Evolutionary conservation across 805 yeast genomes (phyloP), one percentile per base, ranked within the genome.

Genomic region (Pichia scutulata): DNA sequence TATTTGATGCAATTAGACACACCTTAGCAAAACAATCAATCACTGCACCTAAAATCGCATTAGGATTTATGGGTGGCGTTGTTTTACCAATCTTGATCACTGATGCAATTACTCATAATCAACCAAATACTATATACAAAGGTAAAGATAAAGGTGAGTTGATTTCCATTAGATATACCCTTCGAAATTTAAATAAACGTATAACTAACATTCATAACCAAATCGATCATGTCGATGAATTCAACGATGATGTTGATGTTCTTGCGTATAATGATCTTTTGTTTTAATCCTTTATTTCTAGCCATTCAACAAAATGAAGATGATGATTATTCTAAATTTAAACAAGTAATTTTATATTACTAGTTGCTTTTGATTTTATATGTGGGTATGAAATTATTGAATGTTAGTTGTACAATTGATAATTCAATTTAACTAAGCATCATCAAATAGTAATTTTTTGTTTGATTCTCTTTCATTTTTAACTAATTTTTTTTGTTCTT

Each of bases 41-140:
- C 5, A 28, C 50, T 18, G 49, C 54, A 7, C 57, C 54, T 16
- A 54, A 54, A n/a, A 49, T 55, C 21, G 55, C 55, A 6, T 40
- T 50, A 16, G 57, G 55, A 22, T 52, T 55, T 18, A 39, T 55
- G 46, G 57, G 57, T 33, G 57, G 57, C n/a, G 54, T 55, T 14
- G 52, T 52, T 6, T 44, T 52, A 26, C 57, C 57, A 19, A 46
- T 55, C 13, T 30, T 55, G 41, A 18, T 55, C 7, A 54, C 55
- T 8, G 49, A 50, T 41, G 52, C 52, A 43, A 26, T 52, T 39
- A 42, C 52, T 5, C 44, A 21, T 2, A 43, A 26, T 13, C 44
- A 25, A 22, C 57, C 43, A 36, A 43, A 47, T 33, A 7, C 49
- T 2, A 45, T 54, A 23, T 51, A 50, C 7, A 26, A 36, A 26